Base-by-base conservation (phyloP, 305 asterid species). In the Fraxinus platypoda region DNA sequence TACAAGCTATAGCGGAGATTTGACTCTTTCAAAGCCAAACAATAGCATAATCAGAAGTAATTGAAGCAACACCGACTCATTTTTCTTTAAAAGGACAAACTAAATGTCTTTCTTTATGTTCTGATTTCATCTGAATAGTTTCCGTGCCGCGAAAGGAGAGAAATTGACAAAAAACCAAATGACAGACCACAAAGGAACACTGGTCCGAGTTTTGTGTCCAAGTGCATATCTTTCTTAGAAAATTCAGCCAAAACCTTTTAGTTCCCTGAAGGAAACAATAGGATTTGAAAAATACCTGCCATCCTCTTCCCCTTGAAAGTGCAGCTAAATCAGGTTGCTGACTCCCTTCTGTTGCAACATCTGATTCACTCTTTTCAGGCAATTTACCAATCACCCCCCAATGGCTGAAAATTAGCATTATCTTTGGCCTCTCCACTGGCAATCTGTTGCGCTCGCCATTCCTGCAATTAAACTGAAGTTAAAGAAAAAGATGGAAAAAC, bases 321-420 rank as follows among this genome's bases (percentile, higher is more conserved):
- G 86, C 88, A 78, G 85, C 83, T 13, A 97, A 90, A 88, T 93
- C 89, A 21, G 93, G 87, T 86, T 87, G 89, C 77, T 83, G 83
- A 80, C 76, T 86, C 81, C 83, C 87, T 80, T 85, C 91, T 13
- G 85, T 77, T 66, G 83, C 76, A 62, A 74, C 88, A 66, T 88
- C 90, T 66, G 90, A 72, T 52, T 90, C 83, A 72, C 76, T 85
- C 78, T 77, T 84, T 80, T 35, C 85, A 41, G 88, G 82, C 95
- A 95, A 85, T 92, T 38, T 94, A 96, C 99, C 99, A 94, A 89
- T 96, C 98, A 78, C 98, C 98, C 76, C 98, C 97, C 83, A 96
- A 87, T 0, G 99, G 98, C 93, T 92, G 99, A 88, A 96, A 85
- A 35, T 93, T 96, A 77, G 97, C 98, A 82, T 96, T 94, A 49